phyloP scores from a whole-genome alignment of 306 rosid species.

The Geum urbanum region DNA sequence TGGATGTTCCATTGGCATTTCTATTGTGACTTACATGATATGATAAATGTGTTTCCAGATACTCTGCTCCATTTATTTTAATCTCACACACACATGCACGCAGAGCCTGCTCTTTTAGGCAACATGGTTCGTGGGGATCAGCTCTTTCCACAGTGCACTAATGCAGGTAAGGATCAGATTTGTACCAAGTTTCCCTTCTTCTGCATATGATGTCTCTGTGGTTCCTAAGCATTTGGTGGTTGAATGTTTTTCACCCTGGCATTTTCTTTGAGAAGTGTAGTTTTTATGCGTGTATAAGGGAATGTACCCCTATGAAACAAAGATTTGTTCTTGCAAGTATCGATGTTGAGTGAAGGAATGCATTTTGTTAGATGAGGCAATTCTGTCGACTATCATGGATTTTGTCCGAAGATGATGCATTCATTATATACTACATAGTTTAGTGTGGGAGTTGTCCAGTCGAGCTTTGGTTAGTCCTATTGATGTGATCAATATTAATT shows the following conservation, averaged over 20 bases:
- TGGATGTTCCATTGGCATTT: slow-evolving; percentile 20
- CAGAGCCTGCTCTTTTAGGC: background rate
- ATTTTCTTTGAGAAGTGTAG: background rate
- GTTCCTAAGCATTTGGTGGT: background rate
- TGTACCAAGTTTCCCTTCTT: background rate
- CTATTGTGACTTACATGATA: slow-evolving; percentile 16
- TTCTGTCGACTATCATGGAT: background rate
- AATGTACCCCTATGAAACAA: background rate
- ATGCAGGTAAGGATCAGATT: background rate
- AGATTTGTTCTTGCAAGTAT: background rate
- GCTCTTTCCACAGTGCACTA: background rate
- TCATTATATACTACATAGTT: background rate
- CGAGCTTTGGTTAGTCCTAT: background rate
- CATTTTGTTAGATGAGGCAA: background rate
- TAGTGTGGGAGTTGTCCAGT: background rate
- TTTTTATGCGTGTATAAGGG: background rate
- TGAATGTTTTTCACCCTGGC: background rate
- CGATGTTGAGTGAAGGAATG: background rate
- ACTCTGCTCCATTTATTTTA: background rate
- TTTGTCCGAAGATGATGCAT: background rate
- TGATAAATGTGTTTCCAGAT: slow-evolving; percentile 14
- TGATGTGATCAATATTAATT: background rate
- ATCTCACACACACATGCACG: background rate
- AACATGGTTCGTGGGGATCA: background rate
- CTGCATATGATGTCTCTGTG: background rate